Evolutionary conservation across 306 rosid species (phyloP), one percentile per base, ranked within the genome.

Genomic region (Cicer cuneatum): DNA sequence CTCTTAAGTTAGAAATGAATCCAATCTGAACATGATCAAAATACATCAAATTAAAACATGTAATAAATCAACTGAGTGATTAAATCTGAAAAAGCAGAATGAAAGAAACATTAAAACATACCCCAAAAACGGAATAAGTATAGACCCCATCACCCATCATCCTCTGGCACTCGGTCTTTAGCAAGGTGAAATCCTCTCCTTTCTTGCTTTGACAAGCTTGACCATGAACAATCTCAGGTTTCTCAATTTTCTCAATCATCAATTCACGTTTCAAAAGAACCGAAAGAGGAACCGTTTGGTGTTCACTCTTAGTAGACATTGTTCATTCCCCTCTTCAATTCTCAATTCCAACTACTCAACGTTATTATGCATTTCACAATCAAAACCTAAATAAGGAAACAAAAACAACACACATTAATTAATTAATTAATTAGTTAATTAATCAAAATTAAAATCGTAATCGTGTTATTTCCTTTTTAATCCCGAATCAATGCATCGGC

Each of bases 181-280:
- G 5, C 69, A 93, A 78, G 2, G 93, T 87, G 53, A 83, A 88
- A 85, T 93, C 97, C 84, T 93, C 97, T 43, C 98, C 97, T 78
- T 93, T 93, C 86, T 93, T 93, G 84, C 96, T 93, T 85, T 93
- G 96, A 53, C 77, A 65, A 9, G 91, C 97, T 82, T 91, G 97
- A 53, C 98, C 98, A 19, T 88, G 85, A 7, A 76, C 56, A 81
- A 93, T 80, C 74, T 93, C 96, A 1, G 97, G 98, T 29, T 87
- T 87, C 92, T 91, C 98, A 81, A 90, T 82, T 90, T 84, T 93
- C 86, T 93, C 97, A 47, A 69, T 78, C 33, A 87, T 90, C 89
- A 90, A 83, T 84, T 93, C 98, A 67, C 98, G 97, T 88, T 76
- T 89, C 64, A 93, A 82, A 66, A 93, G 82, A 82, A 93, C 94